Evolutionary conservation across 2,329 filamentous ascomycete genomes (phyloP).

Genomic region (Dactylellina cionopaga): DNA sequence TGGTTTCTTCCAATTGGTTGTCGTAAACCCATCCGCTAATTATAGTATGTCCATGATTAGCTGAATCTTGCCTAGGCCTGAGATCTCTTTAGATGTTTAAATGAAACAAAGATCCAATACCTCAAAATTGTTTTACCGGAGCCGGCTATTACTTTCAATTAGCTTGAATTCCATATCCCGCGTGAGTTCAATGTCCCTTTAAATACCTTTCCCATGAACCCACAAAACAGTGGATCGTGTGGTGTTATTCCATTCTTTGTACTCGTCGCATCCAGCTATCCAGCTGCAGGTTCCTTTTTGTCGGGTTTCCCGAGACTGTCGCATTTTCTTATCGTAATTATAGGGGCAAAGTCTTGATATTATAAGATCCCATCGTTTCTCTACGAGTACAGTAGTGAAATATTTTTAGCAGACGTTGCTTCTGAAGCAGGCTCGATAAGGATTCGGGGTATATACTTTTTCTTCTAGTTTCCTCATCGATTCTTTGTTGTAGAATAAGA

Average conservation of each 20-base stretch:
- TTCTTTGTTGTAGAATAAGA: neutral
- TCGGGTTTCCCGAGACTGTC: neutral
- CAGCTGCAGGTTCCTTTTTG: slow-evolving; percentile 19
- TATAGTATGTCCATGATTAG: neutral
- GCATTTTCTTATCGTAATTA: slow-evolving; percentile 31
- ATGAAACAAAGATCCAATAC: neutral
- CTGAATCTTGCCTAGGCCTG: neutral
- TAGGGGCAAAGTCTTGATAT: slow-evolving; percentile 20
- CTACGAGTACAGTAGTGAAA: neutral
- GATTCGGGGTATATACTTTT: slow-evolving; percentile 17
- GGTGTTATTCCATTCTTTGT: slow-evolving; percentile 5
- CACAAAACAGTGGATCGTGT: slow-evolving; percentile 6
- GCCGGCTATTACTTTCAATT: slow-evolving; percentile 36
- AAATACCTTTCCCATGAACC: slow-evolving; percentile 41
- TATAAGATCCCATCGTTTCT: slow-evolving; percentile 21
- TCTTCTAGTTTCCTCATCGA: slow-evolving; percentile 15
- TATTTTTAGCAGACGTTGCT: neutral
- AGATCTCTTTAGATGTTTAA: neutral
- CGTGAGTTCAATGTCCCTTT: neutral
- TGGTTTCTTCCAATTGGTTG: neutral
- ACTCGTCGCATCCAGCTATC: slow-evolving; percentile 4
- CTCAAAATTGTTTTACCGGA: slow-evolving; percentile 52
- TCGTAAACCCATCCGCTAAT: slow-evolving; percentile 31
- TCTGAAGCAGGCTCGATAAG: too few species aligned
- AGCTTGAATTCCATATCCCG: neutral